phyloP scores from a whole-genome alignment of 2,329 filamentous ascomycete species.

The Clonostachys rhizophaga region DNA sequence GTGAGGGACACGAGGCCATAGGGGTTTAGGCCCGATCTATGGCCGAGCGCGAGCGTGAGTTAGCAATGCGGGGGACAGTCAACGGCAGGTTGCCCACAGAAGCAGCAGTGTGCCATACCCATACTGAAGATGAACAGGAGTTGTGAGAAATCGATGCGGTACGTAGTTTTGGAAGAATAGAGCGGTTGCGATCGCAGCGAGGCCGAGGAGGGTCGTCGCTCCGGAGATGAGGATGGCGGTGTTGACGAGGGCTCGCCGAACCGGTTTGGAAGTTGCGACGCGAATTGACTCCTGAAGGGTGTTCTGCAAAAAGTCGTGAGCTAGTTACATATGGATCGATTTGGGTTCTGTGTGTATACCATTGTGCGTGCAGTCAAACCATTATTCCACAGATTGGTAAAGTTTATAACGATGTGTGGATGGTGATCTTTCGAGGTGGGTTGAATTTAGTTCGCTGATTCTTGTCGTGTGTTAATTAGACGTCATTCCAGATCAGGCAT shows the following conservation, averaged over 20 bases:
- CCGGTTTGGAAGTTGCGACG: constrained; percentile 42
- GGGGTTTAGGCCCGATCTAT: constrained; percentile 43
- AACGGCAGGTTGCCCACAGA: not conserved
- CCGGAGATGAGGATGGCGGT: constrained; percentile 35
- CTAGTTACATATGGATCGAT: no score
- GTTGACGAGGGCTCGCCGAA: constrained; percentile 44
- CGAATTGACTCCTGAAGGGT: constrained; percentile 26
- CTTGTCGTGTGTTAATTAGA: no score
- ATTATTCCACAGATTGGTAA: no score
- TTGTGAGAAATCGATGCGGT: constrained; percentile 45
- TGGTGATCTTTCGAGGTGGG: no score
- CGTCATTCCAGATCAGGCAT: no score
- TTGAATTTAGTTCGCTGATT: no score
- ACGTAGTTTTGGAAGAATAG: constrained; percentile 53
- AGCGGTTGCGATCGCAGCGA: constrained; percentile 43
- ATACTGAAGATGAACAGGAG: constrained; percentile 54
- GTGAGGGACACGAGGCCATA: constrained; percentile 44
- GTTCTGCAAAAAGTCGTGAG: constrained; percentile 14
- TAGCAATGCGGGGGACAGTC: not conserved
- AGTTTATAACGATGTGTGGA: no score
- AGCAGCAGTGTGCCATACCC: constrained; percentile 31
- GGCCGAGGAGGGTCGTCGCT: constrained; percentile 36
- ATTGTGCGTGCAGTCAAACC: no score
- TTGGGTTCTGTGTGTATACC: no score
- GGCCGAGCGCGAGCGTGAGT: constrained; percentile 6